Base-by-base conservation (phyloP, 2,329 filamentous ascomycete genomes). In the Penicillium sp. region DNA sequence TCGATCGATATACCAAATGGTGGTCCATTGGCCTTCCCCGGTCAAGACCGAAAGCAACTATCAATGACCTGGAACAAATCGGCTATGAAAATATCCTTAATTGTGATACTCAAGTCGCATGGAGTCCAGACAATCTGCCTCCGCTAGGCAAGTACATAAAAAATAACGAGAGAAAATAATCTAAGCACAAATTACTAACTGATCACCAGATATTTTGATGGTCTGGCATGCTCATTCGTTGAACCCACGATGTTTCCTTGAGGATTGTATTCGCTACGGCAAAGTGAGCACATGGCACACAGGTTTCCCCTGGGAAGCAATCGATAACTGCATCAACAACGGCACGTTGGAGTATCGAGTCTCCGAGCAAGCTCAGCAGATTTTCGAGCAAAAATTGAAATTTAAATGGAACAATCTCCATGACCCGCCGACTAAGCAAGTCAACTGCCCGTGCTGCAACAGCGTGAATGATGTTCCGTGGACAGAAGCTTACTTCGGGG, bases 1-100 rank as follows among this genome's bases (percentile, higher is more conserved):
- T 83, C 0, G 81, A 85, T 46, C 79, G 88, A 4, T 91, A 89
- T 61, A 78, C 83, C 55, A 70, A 70, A 0, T 91, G 87, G 87
- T 88, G 61, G 59, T 47, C 51, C 14, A 27, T 36, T n/a, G 56
- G 57, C 16, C 46, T 64, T 7, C 62, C 62, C 3, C 40, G 26
- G 19, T 65, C 61, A 34, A 55, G 53, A 14, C 46, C 40, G 27
- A 44, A 13, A 23, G 45, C 49, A 4, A 61, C 58, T 13, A 52
- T 59, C 14, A 11, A n/a, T 6, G 58, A 61, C 36, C 9, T 62
- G 14, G 53, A 57, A 23, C 26, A 14, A 16, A 1, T 3, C 1
- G 13, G 29, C 7, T 64, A 64, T 50, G 59, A 59, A 29, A 40
- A 34, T 2, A 58, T 63, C 18, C 16, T 55, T 2, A 41, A 50